These are phyloP conservation scores for Cercospora berteroae DNA, from an alignment of 2,329 filamentous ascomycete species.

Conservation along the genomic window DNA sequence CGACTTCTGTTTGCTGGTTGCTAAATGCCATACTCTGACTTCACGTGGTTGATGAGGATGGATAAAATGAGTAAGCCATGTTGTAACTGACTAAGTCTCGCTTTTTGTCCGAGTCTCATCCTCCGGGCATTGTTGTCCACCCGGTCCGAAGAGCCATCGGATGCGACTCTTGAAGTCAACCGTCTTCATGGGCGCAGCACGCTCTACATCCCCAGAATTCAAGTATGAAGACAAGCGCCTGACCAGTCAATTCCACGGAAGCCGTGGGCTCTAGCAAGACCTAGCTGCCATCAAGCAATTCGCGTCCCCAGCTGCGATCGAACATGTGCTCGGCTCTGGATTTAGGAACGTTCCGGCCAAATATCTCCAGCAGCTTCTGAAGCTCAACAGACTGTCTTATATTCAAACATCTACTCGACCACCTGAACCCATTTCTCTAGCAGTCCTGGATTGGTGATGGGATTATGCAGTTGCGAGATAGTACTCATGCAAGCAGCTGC, in stretches of 20 bases:
- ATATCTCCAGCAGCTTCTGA: not conserved
- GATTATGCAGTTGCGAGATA: conserved; percentile 37
- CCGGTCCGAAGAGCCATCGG: not conserved
- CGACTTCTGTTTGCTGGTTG: not conserved
- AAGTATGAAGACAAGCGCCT: not conserved
- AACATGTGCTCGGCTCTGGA: not conserved
- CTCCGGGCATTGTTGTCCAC: not conserved
- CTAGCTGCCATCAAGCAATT: not conserved
- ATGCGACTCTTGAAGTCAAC: not conserved
- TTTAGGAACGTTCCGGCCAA: not conserved
- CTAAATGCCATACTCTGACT: not conserved
- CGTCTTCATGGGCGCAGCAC: not conserved
- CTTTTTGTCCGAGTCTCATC: not conserved
- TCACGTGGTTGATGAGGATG: not conserved
- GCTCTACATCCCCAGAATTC: not conserved
- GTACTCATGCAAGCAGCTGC: conserved; percentile 39
- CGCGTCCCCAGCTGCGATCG: not conserved
- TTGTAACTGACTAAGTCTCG: not conserved
- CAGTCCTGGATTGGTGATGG: conserved; percentile 32
- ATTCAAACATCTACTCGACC: not conserved
- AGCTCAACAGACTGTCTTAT: not conserved
- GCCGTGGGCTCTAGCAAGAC: not conserved
- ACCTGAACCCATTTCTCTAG: conserved; percentile 15
- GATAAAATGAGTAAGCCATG: too few species aligned
- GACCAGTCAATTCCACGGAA: not conserved